Percentiles rank a stretch among this genome's conserved stretches.
phyloP scores from a whole-genome alignment of 331 rosid genomes.

The Pyrus hybrid region DNA sequence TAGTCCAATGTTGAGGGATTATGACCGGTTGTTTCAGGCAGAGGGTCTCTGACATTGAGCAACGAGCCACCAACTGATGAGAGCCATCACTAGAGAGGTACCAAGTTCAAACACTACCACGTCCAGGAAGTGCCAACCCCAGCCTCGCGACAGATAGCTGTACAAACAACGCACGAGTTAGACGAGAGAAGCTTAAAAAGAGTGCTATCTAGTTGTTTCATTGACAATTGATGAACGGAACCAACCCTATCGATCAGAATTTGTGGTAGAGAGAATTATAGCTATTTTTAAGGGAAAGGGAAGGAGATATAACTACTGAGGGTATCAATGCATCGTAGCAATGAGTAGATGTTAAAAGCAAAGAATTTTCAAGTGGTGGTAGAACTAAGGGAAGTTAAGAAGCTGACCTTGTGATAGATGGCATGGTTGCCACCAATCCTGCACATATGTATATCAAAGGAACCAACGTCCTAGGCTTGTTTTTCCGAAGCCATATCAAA shows the following conservation, averaged over 20 bases:
- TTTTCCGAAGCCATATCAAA: conserved; percentile 94
- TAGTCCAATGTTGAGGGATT: neutral
- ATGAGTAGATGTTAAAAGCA: neutral
- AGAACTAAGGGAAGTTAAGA: neutral
- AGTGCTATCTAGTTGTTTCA: neutral
- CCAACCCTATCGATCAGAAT: neutral
- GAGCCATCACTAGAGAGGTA: conserved; percentile 81
- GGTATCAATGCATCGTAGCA: neutral
- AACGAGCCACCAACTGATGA: conserved; percentile 83
- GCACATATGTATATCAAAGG: conserved; percentile 81
- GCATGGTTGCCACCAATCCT: conserved; percentile 83
- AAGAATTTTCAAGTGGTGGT: neutral
- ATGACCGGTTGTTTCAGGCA: conserved; percentile 23
- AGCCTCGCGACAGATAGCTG: conserved; percentile 85
- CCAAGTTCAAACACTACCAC: conserved; percentile 87
- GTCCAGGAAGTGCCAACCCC: conserved; percentile 88
- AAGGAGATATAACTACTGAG: neutral
- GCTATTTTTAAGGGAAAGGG: too few species aligned
- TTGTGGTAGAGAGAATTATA: neutral
- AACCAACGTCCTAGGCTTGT: conserved; percentile 81
- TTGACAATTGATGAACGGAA: neutral
- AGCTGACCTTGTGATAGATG: conserved; percentile 86
- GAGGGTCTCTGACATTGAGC: conserved; percentile 92
- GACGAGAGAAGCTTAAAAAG: neutral
- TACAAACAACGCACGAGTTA: conserved; percentile 15